Percentiles rank a stretch among this genome's conserved stretches.
These are phyloP conservation scores for Russula dissimulans DNA, from an alignment of 768 basidiomycete genomes.

Conservation along the genomic window DNA sequence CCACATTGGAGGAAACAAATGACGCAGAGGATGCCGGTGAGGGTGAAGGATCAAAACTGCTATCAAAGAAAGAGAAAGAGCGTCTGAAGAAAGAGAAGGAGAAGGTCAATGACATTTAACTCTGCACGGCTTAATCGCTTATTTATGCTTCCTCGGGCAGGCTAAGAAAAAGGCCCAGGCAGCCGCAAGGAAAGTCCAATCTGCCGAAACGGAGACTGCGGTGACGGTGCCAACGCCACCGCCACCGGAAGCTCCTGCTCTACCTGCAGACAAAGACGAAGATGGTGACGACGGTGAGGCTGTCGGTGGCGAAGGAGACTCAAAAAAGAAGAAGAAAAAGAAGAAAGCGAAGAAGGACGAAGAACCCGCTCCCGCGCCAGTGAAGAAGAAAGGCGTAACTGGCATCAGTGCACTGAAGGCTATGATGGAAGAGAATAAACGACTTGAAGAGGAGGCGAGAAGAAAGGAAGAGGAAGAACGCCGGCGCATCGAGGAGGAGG, in stretches of 20 bases:
- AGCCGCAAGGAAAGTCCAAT: slow-evolving; percentile 62
- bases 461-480: slow-evolving; percentile 68
- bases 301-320: slow-evolving; percentile 36
- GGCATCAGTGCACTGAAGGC: slow-evolving; percentile 80
- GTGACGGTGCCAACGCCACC: slow-evolving; percentile 13
- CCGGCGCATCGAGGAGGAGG: slow-evolving; percentile 82
- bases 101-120: slow-evolving; percentile 45
- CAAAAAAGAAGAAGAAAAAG: slow-evolving; percentile 73
- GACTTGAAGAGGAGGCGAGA: slow-evolving; percentile 76
- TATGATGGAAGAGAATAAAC: slow-evolving; percentile 87
- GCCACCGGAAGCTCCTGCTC: slow-evolving; percentile 26
- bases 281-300: slow-evolving; percentile 63
- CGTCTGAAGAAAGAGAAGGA: slow-evolving; percentile 94
- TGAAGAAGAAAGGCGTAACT: slow-evolving; percentile 58
- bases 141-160: slow-evolving; percentile 30
- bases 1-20: slow-evolving; percentile 21
- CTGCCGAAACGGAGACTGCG: slow-evolving; percentile 24
- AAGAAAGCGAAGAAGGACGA: slow-evolving; percentile 73
- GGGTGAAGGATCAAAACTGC: slow-evolving; percentile 51
- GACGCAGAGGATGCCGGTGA: slow-evolving; percentile 41
- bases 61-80: slow-evolving; percentile 96
- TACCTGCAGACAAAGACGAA: slow-evolving; percentile 32
- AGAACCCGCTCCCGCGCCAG: slow-evolving; percentile 47
- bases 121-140: not conserved
- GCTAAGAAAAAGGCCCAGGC: slow-evolving; percentile 94